Base-by-base conservation (phyloP, 768 basidiomycete species). In the Gloeopeniophorella convolvens region DNA sequence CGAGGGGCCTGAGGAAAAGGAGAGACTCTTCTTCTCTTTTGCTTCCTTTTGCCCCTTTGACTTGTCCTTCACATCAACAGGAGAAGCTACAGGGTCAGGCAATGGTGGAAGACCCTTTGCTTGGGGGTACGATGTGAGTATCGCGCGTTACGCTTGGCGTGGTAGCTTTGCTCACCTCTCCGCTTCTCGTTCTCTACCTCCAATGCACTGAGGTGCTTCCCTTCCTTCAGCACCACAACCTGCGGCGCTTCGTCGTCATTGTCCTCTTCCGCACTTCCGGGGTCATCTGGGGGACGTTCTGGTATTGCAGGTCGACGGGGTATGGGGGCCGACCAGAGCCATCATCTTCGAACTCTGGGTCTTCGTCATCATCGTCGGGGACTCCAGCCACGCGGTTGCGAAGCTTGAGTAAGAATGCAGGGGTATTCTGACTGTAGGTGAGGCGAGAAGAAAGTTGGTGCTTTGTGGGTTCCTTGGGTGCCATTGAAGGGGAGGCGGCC, bases 211-310 rank as follows among this genome's bases (percentile, higher is more conserved):
- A 96, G 72, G 70, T 96, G 93, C 63, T 89, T 94, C 23, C 93
- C 92, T 57, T 85, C 79, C 62, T 79, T 89, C 57, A 96, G 64
- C 8, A 95, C 92, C 3, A 96, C 89, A 7, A 96, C 80, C 62
- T 89, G 88, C 3, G 92, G 92, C 57, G 77, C 82, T 65, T 94
- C 92, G 59, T 92, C 91, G 9, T 40, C 59, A n/a, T 57, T 57
- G 24, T 67, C 66, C 41, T 89, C 87, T 44, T 82, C 81, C 11
- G 77, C 85, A 57, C 84, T 86, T 42, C 85, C 85, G 7, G 78
- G 81, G 48, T 87, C 79, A 40, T 79, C 76, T 11, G 71, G 75
- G 0, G 83, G 84, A 28, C 85, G 73, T 60, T 80, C 70, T 9
- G 85, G 85, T 24, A 87, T 85, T 11, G 82, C 66, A 34, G 85